Evolutionary conservation across 1,139 yeast genomes (phyloP).

Genomic region (Entelexis sorbosivorans): DNA sequence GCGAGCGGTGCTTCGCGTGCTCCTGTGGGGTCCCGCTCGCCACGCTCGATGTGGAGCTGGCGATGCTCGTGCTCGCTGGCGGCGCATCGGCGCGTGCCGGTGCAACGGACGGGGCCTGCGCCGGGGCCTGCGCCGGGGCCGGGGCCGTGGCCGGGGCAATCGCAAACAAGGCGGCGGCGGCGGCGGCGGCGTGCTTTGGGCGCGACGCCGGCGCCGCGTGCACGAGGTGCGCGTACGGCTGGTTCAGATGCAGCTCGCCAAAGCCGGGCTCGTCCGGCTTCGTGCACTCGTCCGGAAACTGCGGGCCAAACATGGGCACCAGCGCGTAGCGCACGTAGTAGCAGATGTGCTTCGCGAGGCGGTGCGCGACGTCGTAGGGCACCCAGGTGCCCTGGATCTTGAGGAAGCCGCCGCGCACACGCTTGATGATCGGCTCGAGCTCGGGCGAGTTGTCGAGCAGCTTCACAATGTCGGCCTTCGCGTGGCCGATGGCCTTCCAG

Average conservation of each 20-base stretch:
- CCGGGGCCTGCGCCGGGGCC: no score
- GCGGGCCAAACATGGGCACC: conserved; percentile 68
- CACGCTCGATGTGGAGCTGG: no score
- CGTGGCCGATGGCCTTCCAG: conserved; percentile 71
- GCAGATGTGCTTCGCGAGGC: conserved; percentile 65
- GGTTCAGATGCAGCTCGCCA: conserved; percentile 43
- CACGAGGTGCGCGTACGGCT: conserved; percentile 3
- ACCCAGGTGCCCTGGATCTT: conserved; percentile 96
- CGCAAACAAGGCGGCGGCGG: no score
- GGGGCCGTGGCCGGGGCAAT: no score
- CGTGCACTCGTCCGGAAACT: conserved; percentile 61
- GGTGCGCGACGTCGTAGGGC: conserved; percentile 57
- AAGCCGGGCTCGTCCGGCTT: conserved; percentile 55
- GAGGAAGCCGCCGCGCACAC: conserved; percentile 83
- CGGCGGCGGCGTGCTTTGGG: neutral
- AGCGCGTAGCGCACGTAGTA: conserved; percentile 64
- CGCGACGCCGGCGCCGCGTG: neutral
- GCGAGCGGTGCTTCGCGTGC: neutral
- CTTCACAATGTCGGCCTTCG: conserved; percentile 68
- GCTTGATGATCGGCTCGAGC: conserved; percentile 51
- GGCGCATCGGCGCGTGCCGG: no score
- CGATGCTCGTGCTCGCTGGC: no score
- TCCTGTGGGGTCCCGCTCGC: no score
- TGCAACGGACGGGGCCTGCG: no score
- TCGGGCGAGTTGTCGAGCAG: conserved; percentile 64